Conservation (phyloP, 805 yeast species). For the Kuraishia ogatae region DNA sequence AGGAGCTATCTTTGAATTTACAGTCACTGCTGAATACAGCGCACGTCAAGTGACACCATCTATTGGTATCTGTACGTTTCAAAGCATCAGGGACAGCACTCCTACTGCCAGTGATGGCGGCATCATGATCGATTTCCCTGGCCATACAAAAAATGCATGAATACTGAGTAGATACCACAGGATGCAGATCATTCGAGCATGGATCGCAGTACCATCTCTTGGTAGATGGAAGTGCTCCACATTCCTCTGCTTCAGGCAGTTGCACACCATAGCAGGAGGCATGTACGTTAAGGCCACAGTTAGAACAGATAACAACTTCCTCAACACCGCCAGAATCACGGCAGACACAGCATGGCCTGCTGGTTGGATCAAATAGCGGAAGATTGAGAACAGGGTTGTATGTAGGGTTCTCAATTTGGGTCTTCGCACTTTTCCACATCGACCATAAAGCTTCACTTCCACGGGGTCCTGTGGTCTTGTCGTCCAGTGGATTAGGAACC, state of each 20-base stretch:
- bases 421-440: too few relatives aligned
- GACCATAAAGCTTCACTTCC: too few relatives aligned
- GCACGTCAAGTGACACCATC: constrained; percentile 77
- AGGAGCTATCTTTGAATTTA: constrained; percentile 29
- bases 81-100: constrained; percentile 50
- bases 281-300: constrained; percentile 69
- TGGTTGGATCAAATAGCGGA: constrained; percentile 14
- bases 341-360: constrained; percentile 52
- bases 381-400: background rate
- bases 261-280: constrained; percentile 56
- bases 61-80: constrained; percentile 56
- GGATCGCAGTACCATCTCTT: constrained; percentile 71
- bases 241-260: background rate
- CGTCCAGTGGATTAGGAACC: constrained; percentile 11
- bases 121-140: constrained; percentile 39
- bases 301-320: constrained; percentile 44
- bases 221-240: too few relatives aligned
- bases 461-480: too few relatives aligned
- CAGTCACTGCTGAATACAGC: constrained; percentile 45
- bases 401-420: too few relatives aligned
- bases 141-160: constrained; percentile 60
- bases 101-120: constrained; percentile 31
- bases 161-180: constrained; percentile 46
- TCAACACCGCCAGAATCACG: constrained; percentile 25
- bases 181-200: constrained; percentile 64